Evolutionary conservation across 31 red algal species (phyloP).

Genomic region (Pterothamnion heteromorphum): DNA sequence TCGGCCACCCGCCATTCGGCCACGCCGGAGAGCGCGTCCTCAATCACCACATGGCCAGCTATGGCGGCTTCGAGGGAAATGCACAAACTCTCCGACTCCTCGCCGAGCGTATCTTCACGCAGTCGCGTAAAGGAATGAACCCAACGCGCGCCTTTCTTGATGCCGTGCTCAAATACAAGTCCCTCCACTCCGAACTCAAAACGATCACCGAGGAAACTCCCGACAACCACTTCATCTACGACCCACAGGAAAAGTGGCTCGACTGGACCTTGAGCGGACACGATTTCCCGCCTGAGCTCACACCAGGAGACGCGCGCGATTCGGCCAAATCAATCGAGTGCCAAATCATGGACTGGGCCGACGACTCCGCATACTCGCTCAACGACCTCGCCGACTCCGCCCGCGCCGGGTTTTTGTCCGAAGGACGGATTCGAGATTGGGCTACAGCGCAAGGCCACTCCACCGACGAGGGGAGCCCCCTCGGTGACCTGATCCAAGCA

Average conservation of each 20-base stretch:
- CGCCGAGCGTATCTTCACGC: background rate
- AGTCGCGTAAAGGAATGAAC: background rate
- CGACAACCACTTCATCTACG: background rate
- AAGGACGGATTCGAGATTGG: background rate
- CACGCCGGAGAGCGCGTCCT: constrained; percentile 9
- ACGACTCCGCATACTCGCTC: background rate
- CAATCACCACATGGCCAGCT: background rate
- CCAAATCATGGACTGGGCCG: background rate
- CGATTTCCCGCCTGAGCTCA: background rate
- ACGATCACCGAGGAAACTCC: background rate
- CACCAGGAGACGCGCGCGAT: background rate
- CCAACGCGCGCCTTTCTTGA: background rate
- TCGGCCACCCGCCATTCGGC: constrained; percentile 36
- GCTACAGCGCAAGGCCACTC: background rate
- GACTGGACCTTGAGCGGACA: background rate
- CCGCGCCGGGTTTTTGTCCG: background rate
- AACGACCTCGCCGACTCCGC: background rate
- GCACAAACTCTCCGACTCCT: background rate
- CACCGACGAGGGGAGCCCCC: background rate
- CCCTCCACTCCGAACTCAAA: background rate
- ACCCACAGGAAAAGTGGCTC: background rate
- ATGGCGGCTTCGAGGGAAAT: constrained; percentile 25
- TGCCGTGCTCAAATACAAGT: background rate
- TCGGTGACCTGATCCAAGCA: background rate
- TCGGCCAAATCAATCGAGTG: background rate